Evolutionary conservation across 23 red algal species (phyloP), one percentile per base, ranked within the genome.

Genomic region (Chondrus crispus): DNA sequence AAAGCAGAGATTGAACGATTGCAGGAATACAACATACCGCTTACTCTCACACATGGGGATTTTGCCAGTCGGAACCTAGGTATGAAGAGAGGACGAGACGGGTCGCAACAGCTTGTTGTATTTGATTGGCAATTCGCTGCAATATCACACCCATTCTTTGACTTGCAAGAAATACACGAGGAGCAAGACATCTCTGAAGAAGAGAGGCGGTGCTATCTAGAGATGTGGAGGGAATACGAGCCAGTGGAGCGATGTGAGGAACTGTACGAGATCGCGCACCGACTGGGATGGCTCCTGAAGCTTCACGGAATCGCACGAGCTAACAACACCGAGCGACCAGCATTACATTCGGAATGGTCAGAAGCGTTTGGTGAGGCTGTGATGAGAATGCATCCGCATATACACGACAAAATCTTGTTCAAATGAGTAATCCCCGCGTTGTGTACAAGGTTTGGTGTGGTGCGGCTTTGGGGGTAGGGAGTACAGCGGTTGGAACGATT

Each of bases 171-270:
- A 38, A 69, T 69, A 3, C 41, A 38, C 41, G 63, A 69, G 41
- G 63, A 69, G 41, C 9, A 74, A 74, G 8, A 74, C 68, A 74
- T 74, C 36, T 74, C 68, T 41, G 68, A 30, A 22, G 68, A 36
- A 74, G 68, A 37, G 36, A 36, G 68, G 20, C 37, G 46, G 37
- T 42, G 36, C 22, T 74, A 74, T 42, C 46, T 74, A 35, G 37
- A 74, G 36, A 74, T 19, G 46, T 74, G 68, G 68, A 74, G 41
- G 41, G 68, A 74, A 36, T 74, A 74, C 68, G 68, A 74, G 68
- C 68, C 68, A 42, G 46, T 74, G 36, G 68, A 74, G 37, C 68
- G 68, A 36, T 42, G 41, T 74, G 46, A 42, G 26, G 68, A 74
- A 74, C 37, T 42, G 37, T 74, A 74, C 68, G 68, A 74, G n/a